Evolutionary conservation across 371 early-diverging fungal species (phyloP).

Genomic region (Mucor mucedo): DNA sequence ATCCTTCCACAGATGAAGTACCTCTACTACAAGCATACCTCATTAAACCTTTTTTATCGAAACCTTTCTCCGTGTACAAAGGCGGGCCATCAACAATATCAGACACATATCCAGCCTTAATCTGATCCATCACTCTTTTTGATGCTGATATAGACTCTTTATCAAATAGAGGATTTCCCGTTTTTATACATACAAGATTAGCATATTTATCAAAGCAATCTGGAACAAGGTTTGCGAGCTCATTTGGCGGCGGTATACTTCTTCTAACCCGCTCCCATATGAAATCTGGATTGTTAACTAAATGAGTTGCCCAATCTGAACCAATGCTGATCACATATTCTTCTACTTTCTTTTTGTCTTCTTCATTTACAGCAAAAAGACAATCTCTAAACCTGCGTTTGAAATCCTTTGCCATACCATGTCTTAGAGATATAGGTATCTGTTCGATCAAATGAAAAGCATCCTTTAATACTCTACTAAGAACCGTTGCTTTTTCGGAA

Average conservation of each 20-base stretch:
- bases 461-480: too few relatives aligned
- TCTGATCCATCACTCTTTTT: background rate
- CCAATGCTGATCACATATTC: background rate
- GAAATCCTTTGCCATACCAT: too few relatives aligned
- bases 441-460: too few relatives aligned
- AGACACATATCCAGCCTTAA: conserved; percentile 4
- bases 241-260: background rate
- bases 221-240: background rate
- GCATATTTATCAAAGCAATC: background rate
- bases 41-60: conserved; percentile 4
- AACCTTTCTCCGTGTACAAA: conserved; percentile 3
- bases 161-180: conserved; percentile 4
- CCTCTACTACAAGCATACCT: conserved; percentile 2
- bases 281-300: conserved; percentile 3
- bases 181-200: background rate
- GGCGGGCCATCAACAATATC: background rate
- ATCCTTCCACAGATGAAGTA: conserved; percentile 6
- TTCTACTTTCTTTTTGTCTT: conserved; percentile 6
- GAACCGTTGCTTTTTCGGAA: too few relatives aligned
- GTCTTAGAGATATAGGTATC: too few relatives aligned
- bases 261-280: conserved; percentile 3
- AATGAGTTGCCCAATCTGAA: background rate
- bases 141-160: background rate
- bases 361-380: conserved; percentile 4
- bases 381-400: too few relatives aligned